Evolutionary conservation across 2,329 filamentous ascomycete genomes (phyloP).

Genomic region (Pseudopithomyces chartarum): DNA sequence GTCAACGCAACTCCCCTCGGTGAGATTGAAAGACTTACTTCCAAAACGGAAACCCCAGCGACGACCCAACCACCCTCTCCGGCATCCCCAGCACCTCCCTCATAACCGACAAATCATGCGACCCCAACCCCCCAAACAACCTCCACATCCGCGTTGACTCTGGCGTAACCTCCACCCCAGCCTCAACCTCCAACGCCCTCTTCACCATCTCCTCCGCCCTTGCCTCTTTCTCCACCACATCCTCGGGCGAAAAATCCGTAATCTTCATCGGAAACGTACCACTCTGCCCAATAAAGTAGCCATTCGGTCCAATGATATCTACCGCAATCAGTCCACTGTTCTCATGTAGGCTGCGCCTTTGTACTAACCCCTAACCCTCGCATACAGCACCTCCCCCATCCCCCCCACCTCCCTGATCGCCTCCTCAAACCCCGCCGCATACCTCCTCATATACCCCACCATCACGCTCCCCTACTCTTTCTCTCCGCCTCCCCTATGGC

Average conservation of each 20-base stretch:
- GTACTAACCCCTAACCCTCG: constrained; percentile 56
- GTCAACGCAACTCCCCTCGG: neutral
- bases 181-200: constrained; percentile 40
- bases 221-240: constrained; percentile 21
- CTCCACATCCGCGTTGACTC: constrained; percentile 42
- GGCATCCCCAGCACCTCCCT: constrained; percentile 55
- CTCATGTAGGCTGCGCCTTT: constrained; percentile 52
- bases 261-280: constrained; percentile 55
- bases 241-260: constrained; percentile 46
- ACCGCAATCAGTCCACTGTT: constrained; percentile 24
- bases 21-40: neutral
- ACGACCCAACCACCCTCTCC: constrained; percentile 46
- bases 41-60: constrained; percentile 9
- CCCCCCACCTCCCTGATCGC: constrained; percentile 59
- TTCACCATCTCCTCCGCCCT: constrained; percentile 33
- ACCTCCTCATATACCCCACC: constrained; percentile 67
- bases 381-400: constrained; percentile 61
- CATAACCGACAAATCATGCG: constrained; percentile 61
- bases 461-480: constrained; percentile 53
- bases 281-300: constrained; percentile 53
- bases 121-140: constrained; percentile 55
- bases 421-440: constrained; percentile 60
- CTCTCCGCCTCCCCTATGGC: constrained; percentile 57
- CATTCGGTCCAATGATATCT: constrained; percentile 60
- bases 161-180: constrained; percentile 27